Base-by-base conservation (phyloP, 441 rosid species). In the Croton setiger region DNA sequence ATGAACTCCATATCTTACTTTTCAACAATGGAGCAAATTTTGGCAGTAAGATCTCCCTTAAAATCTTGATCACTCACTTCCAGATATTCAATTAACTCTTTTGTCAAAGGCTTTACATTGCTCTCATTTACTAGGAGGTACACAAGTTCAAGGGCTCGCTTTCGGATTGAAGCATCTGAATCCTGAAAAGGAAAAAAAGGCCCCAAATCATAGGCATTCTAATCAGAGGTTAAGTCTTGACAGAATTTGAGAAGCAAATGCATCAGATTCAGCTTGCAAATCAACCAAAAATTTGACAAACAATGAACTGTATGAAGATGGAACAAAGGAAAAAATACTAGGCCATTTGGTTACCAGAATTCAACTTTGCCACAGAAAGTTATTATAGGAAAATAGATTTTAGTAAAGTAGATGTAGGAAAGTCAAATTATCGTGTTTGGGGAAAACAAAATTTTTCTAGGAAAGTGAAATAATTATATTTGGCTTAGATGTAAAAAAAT, bases 81-180 rank as follows among this genome's bases (percentile, higher is more conserved):
- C 87, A 96, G 84, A 84, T 89, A 89, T 68, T 96, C 99, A 80
- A 87, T 89, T 51, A 96, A 82, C 81, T 93, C 99, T 79, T 91
- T 93, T 7, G 90, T 88, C 75, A 96, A 76, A 67, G 92, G 87
- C 81, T 86, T 93, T 80, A 93, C 98, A 81, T 96, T 96, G 74
- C 70, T 91, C 75, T 89, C 98, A 81, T 93, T 96, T 56, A 96
- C 93, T 67, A 96, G 84, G 75, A 91, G 81, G 79, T 85, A 87
- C 72, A 93, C 89, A 63, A 96, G 94, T 75, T 91, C 97, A 71
- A 96, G 98, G 44, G 99, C 97, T 78, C 98, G 84, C 89, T 96
- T 96, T 72, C 94, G 88, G 72, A 96, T 91, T 47, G 99, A 96
- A 74, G 97, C 99, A 87, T 96, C 99, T 72, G 90, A 85, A 75